Evolutionary conservation across 352 stramenopile species (phyloP).

Genomic region (Phytophthora nicotianae): DNA sequence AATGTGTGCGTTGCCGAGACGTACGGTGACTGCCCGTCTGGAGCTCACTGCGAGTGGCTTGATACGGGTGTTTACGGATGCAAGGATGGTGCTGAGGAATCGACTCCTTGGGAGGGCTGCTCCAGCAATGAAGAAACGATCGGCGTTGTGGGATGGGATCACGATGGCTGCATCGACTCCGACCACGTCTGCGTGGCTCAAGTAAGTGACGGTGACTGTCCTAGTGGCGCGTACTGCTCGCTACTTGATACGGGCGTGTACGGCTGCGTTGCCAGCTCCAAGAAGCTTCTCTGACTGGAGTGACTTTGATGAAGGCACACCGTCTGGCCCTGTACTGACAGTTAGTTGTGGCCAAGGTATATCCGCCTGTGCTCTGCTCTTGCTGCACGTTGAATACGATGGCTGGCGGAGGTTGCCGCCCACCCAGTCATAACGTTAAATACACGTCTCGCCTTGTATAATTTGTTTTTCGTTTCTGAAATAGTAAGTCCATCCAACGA

Average conservation of each 20-base stretch:
- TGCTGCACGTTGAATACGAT: constrained; percentile 2
- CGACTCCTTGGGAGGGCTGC: constrained; percentile 25
- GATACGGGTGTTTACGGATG: constrained; percentile 39
- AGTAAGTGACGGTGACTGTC: constrained; percentile 23
- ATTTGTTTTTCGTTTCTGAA: no score
- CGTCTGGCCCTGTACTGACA: neutral
- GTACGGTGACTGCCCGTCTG: constrained; percentile 25
- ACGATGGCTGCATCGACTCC: constrained; percentile 29
- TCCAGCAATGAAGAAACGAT: constrained; percentile 25
- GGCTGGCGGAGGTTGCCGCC: neutral
- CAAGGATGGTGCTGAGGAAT: constrained; percentile 26
- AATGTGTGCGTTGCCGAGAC: constrained; percentile 33
- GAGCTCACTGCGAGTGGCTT: constrained; percentile 30
- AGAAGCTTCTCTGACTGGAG: constrained; percentile 10
- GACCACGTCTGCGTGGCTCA: constrained; percentile 27
- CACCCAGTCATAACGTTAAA: constrained; percentile 4
- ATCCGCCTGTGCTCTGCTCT: constrained; percentile 2
- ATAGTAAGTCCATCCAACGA: no score
- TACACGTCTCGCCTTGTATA: constrained; percentile 8
- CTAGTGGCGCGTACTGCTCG: constrained; percentile 27
- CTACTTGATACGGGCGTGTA: constrained; percentile 21
- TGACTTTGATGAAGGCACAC: neutral
- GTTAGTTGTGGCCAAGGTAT: constrained; percentile 1
- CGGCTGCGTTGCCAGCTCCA: constrained; percentile 26
- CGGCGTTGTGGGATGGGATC: constrained; percentile 28